Evolutionary conservation across 176 grass and related monocot species (phyloP).

Genomic region (Triticum monococcum): DNA sequence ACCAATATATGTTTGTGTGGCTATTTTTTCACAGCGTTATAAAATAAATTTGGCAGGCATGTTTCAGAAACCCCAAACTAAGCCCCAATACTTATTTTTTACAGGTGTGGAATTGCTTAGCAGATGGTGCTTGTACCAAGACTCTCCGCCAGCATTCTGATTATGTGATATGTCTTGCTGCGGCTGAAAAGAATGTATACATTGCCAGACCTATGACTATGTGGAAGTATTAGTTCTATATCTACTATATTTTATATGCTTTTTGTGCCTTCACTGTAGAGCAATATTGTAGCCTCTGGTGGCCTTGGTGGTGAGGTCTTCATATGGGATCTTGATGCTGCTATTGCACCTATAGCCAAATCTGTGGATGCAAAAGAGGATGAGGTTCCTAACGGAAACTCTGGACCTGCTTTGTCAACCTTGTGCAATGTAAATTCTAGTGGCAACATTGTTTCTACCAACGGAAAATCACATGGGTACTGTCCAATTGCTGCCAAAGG

Average conservation of each 20-base stretch:
- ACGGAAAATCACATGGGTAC: slow-evolving; percentile 69
- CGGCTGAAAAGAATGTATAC: slow-evolving; percentile 83
- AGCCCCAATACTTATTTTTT: slow-evolving; percentile 10
- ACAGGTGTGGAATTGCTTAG: slow-evolving; percentile 90
- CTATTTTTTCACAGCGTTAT: not conserved
- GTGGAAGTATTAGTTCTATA: slow-evolving; percentile 2
- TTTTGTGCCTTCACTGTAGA: slow-evolving; percentile 53
- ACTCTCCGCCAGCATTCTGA: slow-evolving; percentile 92
- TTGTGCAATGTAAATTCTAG: slow-evolving; percentile 58
- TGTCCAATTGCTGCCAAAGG: slow-evolving; percentile 81
- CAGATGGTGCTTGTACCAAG: slow-evolving; percentile 76
- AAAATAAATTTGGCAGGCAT: not conserved
- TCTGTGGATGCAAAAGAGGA: slow-evolving; percentile 71
- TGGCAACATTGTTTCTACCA: slow-evolving; percentile 56
- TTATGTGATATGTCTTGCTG: slow-evolving; percentile 91
- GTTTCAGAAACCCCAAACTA: not conserved
- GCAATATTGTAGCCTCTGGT: slow-evolving; percentile 89
- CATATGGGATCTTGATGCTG: slow-evolving; percentile 95
- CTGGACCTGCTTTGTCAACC: slow-evolving; percentile 59
- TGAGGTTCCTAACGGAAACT: slow-evolving; percentile 72
- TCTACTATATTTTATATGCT: slow-evolving; percentile 3
- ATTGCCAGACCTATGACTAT: slow-evolving; percentile 11
- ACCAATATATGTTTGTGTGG: not conserved
- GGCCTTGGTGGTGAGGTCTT: slow-evolving; percentile 95
- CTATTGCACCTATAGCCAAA: slow-evolving; percentile 66